Percentiles rank a stretch among this genome's conserved stretches.
Conservation (phyloP, 768 basidiomycete species). For the Phaeotremella skinneri region DNA sequence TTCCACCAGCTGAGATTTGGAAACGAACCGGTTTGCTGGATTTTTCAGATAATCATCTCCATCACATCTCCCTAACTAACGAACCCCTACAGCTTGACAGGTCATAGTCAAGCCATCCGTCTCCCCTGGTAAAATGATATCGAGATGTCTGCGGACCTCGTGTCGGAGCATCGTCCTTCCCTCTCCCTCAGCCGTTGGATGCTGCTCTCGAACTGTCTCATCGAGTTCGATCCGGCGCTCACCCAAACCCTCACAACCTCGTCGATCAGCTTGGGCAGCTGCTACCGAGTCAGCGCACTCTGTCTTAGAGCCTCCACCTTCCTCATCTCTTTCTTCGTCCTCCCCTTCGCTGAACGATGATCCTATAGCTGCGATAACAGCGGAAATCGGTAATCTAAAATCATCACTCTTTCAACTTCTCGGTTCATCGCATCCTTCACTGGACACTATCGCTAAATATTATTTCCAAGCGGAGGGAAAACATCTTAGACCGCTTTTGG, state of each 20-base stretch:
- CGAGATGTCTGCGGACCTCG: constrained; percentile 8
- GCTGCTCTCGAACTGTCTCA: not conserved
- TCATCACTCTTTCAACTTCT: constrained; percentile 71
- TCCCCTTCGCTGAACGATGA: constrained; percentile 19
- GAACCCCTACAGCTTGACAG: not conserved
- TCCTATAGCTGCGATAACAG: constrained; percentile 56
- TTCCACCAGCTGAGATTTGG: no score
- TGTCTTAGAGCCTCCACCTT: constrained; percentile 35
- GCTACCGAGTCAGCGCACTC: constrained; percentile 47
- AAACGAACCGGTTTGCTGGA: no score
- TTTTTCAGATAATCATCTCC: no score
- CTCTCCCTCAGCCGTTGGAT: not conserved
- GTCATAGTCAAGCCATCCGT: not conserved
- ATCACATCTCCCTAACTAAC: not conserved
- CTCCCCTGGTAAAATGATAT: constrained; percentile 6
- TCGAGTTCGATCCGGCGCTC: not conserved
- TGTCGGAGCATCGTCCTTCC: constrained; percentile 1
- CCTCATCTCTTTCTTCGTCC: constrained; percentile 6
- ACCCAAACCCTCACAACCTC: constrained; percentile 1
- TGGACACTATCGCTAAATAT: constrained; percentile 83
- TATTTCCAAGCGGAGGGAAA: constrained; percentile 80
- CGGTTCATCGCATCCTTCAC: constrained; percentile 81
- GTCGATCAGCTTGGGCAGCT: constrained; percentile 39
- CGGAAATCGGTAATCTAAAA: constrained; percentile 71
- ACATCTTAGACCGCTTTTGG: constrained; percentile 82